Evolutionary conservation across 345 rosid species (phyloP), one percentile per base, ranked within the genome.

Genomic region (Sapria himalayana): DNA sequence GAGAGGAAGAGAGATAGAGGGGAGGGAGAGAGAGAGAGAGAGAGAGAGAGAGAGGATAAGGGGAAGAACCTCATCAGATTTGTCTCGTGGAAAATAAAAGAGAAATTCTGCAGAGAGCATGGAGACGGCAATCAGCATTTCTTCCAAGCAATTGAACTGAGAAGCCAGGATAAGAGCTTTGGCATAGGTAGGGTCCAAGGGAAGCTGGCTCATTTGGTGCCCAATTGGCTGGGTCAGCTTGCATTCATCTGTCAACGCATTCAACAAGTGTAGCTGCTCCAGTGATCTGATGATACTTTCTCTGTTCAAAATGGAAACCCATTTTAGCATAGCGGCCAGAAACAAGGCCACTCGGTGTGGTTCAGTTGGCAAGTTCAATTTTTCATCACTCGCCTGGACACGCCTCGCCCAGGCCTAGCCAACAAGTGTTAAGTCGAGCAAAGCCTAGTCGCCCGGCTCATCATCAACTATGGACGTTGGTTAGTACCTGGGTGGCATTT

Each of bases 401-500:
- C n/a, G n/a, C n/a, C n/a, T n/a, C n/a, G n/a, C n/a, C n/a, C n/a
- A n/a, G n/a, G n/a, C n/a, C n/a, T n/a, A n/a, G n/a, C n/a, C n/a
- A n/a, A n/a, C n/a, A n/a, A 5, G 39, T 31, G 50, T 23, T 24
- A 36, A 36, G 18, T 6, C 13, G 42, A 7, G 25, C 15, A 39
- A 16, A 48, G 25, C 15, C 12, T 46, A 18, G 22, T 31, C 15
- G 19, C 25, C 38, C 42, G n/a, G n/a, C n/a, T n/a, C n/a, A n/a
- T n/a, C n/a, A n/a, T n/a, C n/a, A n/a, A n/a, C n/a, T n/a, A n/a
- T n/a, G n/a, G n/a, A n/a, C n/a, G n/a, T n/a, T n/a, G n/a, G n/a
- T n/a, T n/a, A n/a, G n/a, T n/a, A 85, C 97, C 94, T 81, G 46
- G 85, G 62, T 25, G 94, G 97, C 52, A 73, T 81, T 53, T 86